Conservation (phyloP, 1,284 basidiomycete genomes). For the Cryptococcus amylolentus region DNA sequence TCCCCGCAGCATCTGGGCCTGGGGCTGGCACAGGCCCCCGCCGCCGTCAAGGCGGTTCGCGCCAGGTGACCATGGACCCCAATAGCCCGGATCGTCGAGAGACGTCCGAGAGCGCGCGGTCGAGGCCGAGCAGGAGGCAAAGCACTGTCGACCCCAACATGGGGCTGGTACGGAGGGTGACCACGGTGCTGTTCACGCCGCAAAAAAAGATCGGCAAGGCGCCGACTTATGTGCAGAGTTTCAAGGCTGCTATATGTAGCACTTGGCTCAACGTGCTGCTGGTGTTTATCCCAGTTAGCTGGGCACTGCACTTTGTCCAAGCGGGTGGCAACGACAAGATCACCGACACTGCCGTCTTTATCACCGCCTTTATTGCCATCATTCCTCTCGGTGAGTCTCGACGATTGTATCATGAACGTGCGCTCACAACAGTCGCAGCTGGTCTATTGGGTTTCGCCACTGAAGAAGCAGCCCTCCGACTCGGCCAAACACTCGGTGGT, state of each 20-base stretch:
- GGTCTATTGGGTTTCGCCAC: constrained; percentile 81
- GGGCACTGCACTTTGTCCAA: constrained; percentile 50
- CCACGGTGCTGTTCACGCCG: constrained; percentile 46
- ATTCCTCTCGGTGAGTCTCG: constrained; percentile 45
- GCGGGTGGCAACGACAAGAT: constrained; percentile 38
- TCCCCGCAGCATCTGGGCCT: neutral
- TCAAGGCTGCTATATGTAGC: constrained; percentile 43
- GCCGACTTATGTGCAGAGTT: constrained; percentile 41
- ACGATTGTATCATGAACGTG: neutral
- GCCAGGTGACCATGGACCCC: no score
- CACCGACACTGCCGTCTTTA: constrained; percentile 44
- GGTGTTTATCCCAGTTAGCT: constrained; percentile 51
- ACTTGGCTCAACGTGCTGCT: constrained; percentile 53
- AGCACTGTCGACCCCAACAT: constrained; percentile 7
- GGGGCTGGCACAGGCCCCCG: neutral
- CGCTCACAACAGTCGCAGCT: constrained; percentile 64
- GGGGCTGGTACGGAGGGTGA: constrained; percentile 29
- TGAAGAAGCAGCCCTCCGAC: constrained; percentile 72
- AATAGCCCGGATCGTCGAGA: neutral
- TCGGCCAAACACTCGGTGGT: constrained; percentile 76
- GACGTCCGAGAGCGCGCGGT: constrained; percentile 1
- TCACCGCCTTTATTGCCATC: constrained; percentile 49
- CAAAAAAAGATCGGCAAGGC: constrained; percentile 44
- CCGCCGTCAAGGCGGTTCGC: neutral
- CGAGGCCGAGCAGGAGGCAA: neutral